Conservation (phyloP, 2,329 filamentous ascomycete species). For the Catunica adiposa region DNA sequence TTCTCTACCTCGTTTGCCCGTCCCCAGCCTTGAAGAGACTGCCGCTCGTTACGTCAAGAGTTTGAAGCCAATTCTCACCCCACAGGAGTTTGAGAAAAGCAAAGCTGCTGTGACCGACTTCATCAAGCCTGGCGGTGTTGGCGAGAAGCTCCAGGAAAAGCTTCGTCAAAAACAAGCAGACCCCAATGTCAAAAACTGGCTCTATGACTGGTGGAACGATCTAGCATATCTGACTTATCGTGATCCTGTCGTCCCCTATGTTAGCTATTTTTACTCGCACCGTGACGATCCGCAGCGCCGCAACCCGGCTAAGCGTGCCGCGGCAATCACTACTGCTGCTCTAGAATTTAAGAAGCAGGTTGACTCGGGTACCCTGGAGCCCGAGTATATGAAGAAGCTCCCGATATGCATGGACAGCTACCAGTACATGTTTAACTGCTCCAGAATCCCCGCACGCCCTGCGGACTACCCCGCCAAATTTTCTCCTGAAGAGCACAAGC, state of each 20-base stretch:
- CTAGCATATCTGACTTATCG: constrained; percentile 83
- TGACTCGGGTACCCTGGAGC: constrained; percentile 66
- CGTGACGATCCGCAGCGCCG: constrained; percentile 78
- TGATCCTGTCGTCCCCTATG: constrained; percentile 91
- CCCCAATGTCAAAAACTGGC: constrained; percentile 77
- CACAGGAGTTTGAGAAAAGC: constrained; percentile 52
- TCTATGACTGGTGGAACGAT: constrained; percentile 97
- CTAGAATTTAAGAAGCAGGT: constrained; percentile 93
- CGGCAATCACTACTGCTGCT: constrained; percentile 68
- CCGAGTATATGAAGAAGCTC: constrained; percentile 96
- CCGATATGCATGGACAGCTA: constrained; percentile 98
- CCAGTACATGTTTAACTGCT: constrained; percentile 97
- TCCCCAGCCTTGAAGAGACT: constrained; percentile 70
- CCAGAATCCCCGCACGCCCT: constrained; percentile 66
- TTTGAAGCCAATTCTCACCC: constrained; percentile 55
- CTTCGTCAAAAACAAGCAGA: constrained; percentile 64
- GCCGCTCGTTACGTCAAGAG: constrained; percentile 65
- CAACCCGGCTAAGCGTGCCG: constrained; percentile 81
- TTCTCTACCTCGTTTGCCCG: constrained; percentile 63
- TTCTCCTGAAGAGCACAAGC: constrained; percentile 55
- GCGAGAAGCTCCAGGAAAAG: constrained; percentile 73
- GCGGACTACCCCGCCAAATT: constrained; percentile 76
- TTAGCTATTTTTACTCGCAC: constrained; percentile 99
- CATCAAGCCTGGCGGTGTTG: constrained; percentile 68
- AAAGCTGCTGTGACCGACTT: constrained; percentile 80